A percentile compares a stretch with the other conserved stretches of the same genome.
phyloP scores from a whole-genome alignment of 2,329 filamentous ascomycete species.

The Fusarium graminum region DNA sequence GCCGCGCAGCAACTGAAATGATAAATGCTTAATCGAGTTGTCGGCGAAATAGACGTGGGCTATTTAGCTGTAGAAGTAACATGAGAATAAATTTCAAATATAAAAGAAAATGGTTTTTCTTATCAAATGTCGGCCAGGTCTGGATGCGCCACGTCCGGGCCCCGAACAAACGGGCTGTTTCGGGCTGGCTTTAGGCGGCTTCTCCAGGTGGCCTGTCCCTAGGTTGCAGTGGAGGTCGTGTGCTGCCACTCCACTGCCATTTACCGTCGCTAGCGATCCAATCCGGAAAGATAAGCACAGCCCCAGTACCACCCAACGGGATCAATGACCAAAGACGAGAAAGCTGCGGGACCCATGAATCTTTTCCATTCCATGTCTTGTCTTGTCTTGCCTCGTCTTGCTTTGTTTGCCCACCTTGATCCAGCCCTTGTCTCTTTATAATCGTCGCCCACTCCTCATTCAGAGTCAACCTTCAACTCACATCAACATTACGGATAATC shows the following conservation, averaged over 20 bases:
- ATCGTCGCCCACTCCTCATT: slow-evolving; percentile 26
- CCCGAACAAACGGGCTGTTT: slow-evolving; percentile 19
- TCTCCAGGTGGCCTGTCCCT: not conserved
- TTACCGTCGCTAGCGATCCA: not conserved
- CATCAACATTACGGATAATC: not conserved
- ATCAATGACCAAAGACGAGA: slow-evolving; percentile 34
- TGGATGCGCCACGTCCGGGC: slow-evolving; percentile 17
- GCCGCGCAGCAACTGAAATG: slow-evolving; percentile 28
- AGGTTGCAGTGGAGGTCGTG: not conserved
- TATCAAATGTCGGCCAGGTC: too few species aligned
- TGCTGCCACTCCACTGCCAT: slow-evolving; percentile 1
- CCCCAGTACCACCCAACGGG: slow-evolving; percentile 14
- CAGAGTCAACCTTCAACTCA: slow-evolving; percentile 2
- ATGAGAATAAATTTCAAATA: not conserved
- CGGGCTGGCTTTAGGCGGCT: slow-evolving; percentile 19
- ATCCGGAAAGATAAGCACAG: slow-evolving; percentile 11
- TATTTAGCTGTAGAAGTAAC: slow-evolving; percentile 2
- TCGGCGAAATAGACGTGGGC: slow-evolving; percentile 22
- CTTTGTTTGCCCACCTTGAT: slow-evolving; percentile 20
- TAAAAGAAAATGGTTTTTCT: not conserved
- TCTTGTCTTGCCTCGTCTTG: slow-evolving; percentile 12
- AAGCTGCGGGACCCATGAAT: slow-evolving; percentile 30
- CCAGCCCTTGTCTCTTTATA: slow-evolving; percentile 41
- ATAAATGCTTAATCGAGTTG: slow-evolving; percentile 8
- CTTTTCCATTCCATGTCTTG: slow-evolving; percentile 26